These are phyloP conservation scores for Tylopilus rubrobrunneus DNA, from an alignment of 768 basidiomycete species.

Conservation along the genomic window DNA sequence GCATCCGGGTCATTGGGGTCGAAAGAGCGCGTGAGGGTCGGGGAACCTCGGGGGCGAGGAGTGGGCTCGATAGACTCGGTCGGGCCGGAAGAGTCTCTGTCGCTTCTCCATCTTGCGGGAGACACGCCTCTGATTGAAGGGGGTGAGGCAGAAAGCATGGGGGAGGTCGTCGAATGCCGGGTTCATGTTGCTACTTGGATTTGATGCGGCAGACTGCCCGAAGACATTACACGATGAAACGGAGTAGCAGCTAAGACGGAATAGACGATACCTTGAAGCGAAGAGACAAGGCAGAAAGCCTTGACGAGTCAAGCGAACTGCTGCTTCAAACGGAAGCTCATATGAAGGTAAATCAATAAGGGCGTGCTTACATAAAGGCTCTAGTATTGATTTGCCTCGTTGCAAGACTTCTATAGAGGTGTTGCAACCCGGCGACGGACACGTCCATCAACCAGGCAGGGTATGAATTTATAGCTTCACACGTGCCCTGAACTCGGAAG, in stretches of 20 bases:
- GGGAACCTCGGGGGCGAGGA: constrained; percentile 51
- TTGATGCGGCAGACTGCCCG: constrained; percentile 2
- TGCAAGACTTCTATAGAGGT: too few relatives aligned
- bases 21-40: constrained; percentile 56
- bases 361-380: too few relatives aligned
- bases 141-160: constrained; percentile 38
- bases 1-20: constrained; percentile 72
- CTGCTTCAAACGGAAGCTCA: not conserved
- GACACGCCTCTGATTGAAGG: constrained; percentile 39
- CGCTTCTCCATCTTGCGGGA: constrained; percentile 35
- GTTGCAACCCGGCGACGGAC: too few relatives aligned
- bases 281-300: not conserved
- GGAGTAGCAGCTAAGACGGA: not conserved
- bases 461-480: too few relatives aligned
- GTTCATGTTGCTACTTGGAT: constrained; percentile 28
- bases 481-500: too few relatives aligned
- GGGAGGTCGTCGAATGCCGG: constrained; percentile 36
- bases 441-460: too few relatives aligned
- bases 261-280: constrained; percentile 14
- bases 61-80: constrained; percentile 39
- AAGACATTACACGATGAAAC: not conserved
- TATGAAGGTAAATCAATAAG: not conserved
- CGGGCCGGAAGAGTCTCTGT: constrained; percentile 33
- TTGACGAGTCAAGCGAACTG: not conserved
- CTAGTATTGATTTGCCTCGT: too few relatives aligned